A percentile compares a stretch with the other conserved stretches of the same genome.
phyloP scores from a whole-genome alignment of 169 alveolate species.

The Condylostoma magnum region DNA sequence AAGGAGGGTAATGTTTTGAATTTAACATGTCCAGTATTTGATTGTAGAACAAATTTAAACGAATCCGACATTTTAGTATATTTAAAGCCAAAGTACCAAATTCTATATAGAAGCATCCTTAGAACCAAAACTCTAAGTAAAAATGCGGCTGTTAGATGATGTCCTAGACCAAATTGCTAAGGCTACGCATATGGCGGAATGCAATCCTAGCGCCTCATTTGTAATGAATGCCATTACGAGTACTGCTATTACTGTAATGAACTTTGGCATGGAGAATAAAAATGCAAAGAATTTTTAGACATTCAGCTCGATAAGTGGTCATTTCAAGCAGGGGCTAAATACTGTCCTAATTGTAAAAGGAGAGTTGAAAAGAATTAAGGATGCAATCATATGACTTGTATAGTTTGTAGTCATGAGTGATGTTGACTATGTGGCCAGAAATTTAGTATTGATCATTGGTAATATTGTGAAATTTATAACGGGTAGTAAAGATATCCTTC shows the following conservation, averaged over 20 bases:
- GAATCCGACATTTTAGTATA: too few relatives aligned
- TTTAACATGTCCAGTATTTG: too few relatives aligned
- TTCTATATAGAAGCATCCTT: too few relatives aligned
- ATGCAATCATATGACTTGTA: conserved; percentile 33
- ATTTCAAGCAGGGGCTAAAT: too few relatives aligned
- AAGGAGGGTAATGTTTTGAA: too few relatives aligned
- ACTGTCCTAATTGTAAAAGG: conserved; percentile 20
- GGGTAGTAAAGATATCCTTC: background rate
- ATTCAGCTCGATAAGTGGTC: conserved; percentile 42
- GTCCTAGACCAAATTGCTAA: conserved; percentile 24
- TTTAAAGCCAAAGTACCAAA: too few relatives aligned
- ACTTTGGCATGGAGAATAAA: conserved; percentile 36
- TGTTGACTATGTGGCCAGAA: conserved; percentile 47
- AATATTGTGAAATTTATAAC: background rate
- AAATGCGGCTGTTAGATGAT: too few relatives aligned
- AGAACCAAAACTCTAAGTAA: too few relatives aligned
- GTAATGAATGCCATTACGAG: conserved; percentile 35
- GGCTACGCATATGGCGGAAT: conserved; percentile 11
- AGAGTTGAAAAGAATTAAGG: conserved; percentile 23
- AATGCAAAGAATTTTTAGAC: conserved; percentile 39
- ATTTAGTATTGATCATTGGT: background rate
- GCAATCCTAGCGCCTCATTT: background rate
- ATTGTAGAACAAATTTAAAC: too few relatives aligned
- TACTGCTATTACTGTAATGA: conserved; percentile 46
- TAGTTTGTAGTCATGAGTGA: conserved; percentile 35